These are phyloP conservation scores for Populus alba DNA, from an alignment of 345 rosid genomes.

Conservation along the genomic window DNA sequence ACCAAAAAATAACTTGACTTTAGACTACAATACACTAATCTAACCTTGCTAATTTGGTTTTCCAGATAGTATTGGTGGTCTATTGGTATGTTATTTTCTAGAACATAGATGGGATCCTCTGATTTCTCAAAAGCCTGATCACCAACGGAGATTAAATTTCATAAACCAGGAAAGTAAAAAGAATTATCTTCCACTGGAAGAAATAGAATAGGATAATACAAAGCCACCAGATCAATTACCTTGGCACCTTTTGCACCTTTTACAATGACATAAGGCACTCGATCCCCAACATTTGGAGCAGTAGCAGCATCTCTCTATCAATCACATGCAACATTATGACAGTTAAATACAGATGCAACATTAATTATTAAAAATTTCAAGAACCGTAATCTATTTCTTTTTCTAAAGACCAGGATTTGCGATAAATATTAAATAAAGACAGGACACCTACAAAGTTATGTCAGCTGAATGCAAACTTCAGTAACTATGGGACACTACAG, in stretches of 20 bases:
- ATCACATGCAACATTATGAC: slow-evolving; percentile 13
- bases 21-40: slow-evolving; percentile 15
- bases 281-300: slow-evolving; percentile 98
- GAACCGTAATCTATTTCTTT: too few relatives aligned
- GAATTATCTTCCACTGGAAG: not conserved
- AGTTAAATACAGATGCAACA: too few relatives aligned
- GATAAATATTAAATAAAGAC: too few relatives aligned
- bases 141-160: slow-evolving; percentile 9
- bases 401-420: too few relatives aligned
- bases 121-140: slow-evolving; percentile 89
- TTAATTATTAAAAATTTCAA: too few relatives aligned
- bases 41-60: slow-evolving; percentile 93
- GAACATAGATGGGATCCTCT: slow-evolving; percentile 94
- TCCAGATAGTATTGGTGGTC: slow-evolving; percentile 92
- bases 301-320: slow-evolving; percentile 96
- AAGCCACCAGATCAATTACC: slow-evolving; percentile 39
- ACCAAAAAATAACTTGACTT: not conserved
- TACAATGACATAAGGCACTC: slow-evolving; percentile 89
- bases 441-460: too few relatives aligned
- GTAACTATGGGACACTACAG: too few relatives aligned
- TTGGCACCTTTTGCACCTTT: slow-evolving; percentile 97
- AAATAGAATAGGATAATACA: not conserved
- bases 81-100: slow-evolving; percentile 86
- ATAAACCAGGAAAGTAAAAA: not conserved
- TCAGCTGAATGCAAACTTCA: too few relatives aligned